These are phyloP conservation scores for Paecilomyces sp. DNA, from an alignment of 2,329 filamentous ascomycete genomes.

Conservation along the genomic window DNA sequence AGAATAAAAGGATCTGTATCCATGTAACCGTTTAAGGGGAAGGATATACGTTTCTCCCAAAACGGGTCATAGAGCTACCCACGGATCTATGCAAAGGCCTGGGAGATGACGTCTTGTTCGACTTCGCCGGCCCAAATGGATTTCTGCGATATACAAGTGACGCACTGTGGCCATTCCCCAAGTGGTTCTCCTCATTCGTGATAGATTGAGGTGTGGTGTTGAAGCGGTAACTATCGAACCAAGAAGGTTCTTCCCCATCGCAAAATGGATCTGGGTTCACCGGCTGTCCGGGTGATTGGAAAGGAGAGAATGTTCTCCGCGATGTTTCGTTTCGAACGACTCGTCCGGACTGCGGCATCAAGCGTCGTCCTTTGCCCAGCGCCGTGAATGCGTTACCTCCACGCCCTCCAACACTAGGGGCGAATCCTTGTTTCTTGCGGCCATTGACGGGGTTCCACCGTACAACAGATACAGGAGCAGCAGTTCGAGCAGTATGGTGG, in stretches of 20 bases:
- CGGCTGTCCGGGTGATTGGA: neutral
- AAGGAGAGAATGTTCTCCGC: neutral
- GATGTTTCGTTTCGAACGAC: neutral
- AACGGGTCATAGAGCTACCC: neutral
- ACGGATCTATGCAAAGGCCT: neutral
- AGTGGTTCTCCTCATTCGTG: slow-evolving; percentile 6
- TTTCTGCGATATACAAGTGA: slow-evolving; percentile 8
- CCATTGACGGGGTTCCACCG: neutral
- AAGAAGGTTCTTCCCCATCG: neutral
- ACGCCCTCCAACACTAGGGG: neutral
- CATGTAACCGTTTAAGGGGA: neutral
- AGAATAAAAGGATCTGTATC: neutral
- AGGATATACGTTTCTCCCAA: neutral
- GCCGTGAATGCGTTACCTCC: neutral
- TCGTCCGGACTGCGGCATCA: neutral
- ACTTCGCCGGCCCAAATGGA: slow-evolving; percentile 4
- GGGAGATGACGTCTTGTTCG: neutral
- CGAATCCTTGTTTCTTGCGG: neutral
- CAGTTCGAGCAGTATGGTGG: neutral
- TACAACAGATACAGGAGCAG: neutral
- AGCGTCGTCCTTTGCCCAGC: neutral
- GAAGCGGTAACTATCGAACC: slow-evolving; percentile 3
- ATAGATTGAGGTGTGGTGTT: slow-evolving; percentile 6
- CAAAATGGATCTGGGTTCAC: neutral
- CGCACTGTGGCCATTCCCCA: slow-evolving; percentile 4